phyloP scores from a whole-genome alignment of 2,329 filamentous ascomycete genomes.

The Pestalotiopsis sp. region DNA sequence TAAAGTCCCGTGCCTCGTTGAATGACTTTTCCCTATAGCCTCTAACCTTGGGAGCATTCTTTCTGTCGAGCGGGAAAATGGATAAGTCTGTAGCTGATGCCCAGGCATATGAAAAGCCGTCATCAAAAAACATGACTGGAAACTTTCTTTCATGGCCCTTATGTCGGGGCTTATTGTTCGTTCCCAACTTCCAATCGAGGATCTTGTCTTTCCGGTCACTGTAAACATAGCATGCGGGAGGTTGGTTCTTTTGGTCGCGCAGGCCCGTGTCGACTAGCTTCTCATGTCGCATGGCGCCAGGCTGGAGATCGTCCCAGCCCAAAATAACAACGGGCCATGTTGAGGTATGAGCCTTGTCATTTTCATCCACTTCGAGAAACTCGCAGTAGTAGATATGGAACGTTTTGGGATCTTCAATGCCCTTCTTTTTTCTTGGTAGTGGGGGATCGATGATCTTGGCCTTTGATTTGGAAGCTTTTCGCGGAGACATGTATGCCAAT shows the following conservation, averaged over 20 bases:
- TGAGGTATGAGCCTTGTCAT: background rate
- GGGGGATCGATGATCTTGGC: background rate
- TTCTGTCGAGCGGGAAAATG: conserved; percentile 25
- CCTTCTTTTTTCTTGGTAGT: background rate
- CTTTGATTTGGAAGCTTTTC: conserved; percentile 5
- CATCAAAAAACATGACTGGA: conserved; percentile 42
- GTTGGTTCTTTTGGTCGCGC: conserved; percentile 20
- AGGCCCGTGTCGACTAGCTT: conserved; percentile 33
- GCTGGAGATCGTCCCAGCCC: conserved; percentile 35
- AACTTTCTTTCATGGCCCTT: conserved; percentile 38
- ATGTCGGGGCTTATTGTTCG: conserved; percentile 31
- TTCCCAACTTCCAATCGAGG: conserved; percentile 37
- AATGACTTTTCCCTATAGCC: conserved; percentile 20
- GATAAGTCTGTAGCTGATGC: conserved; percentile 22
- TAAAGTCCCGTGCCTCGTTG: conserved; percentile 27
- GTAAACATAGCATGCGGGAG: conserved; percentile 38
- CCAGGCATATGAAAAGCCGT: conserved; percentile 26
- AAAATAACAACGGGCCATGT: conserved; percentile 40
- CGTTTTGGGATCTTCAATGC: conserved; percentile 28
- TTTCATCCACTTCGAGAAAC: conserved; percentile 26
- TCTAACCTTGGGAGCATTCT: conserved; percentile 15
- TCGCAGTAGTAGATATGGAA: conserved; percentile 38
- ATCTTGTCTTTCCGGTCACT: conserved; percentile 30
- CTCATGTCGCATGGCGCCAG: conserved; percentile 29
- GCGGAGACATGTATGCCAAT: conserved; percentile 17